These are phyloP conservation scores for Chimonanthus praecox DNA, from an alignment of 164 flowering plant genomes.

Conservation along the genomic window DNA sequence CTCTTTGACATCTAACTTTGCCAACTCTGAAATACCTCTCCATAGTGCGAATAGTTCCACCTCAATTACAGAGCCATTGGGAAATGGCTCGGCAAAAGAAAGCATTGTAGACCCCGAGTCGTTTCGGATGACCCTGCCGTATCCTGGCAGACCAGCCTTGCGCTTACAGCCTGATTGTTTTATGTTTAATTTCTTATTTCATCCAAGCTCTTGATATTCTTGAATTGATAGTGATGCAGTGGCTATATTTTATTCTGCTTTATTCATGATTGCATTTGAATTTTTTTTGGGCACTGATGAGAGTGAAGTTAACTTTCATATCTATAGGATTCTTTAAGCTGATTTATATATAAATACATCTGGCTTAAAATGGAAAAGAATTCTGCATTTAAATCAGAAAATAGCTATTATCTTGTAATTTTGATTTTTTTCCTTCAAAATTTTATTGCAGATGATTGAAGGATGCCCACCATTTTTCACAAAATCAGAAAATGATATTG, in stretches of 20 bases:
- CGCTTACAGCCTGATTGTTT: too few relatives aligned
- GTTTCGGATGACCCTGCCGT: too few relatives aligned
- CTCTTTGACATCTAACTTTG: too few relatives aligned
- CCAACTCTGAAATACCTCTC: too few relatives aligned
- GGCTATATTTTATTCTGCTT: neutral
- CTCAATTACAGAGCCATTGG: too few relatives aligned
- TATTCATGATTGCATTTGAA: neutral
- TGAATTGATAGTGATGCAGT: neutral
- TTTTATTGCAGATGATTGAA: conserved; percentile 78
- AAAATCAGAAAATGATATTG: conserved; percentile 61
- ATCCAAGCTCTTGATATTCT: conserved; percentile 2
- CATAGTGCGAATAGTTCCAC: too few relatives aligned
- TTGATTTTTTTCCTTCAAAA: neutral
- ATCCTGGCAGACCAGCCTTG: too few relatives aligned
- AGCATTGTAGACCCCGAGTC: too few relatives aligned
- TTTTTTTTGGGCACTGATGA: neutral
- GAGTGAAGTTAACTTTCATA: neutral
- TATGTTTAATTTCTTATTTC: neutral
- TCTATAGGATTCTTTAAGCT: neutral
- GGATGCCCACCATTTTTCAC: conserved; percentile 73
- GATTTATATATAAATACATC: neutral
- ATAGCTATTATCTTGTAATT: neutral
- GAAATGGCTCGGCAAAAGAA: too few relatives aligned
- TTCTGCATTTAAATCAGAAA: neutral
- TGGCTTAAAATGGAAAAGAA: neutral